Evolutionary conservation across 2,329 filamentous ascomycete species (phyloP).

Genomic region (Penicillium verrucosum): DNA sequence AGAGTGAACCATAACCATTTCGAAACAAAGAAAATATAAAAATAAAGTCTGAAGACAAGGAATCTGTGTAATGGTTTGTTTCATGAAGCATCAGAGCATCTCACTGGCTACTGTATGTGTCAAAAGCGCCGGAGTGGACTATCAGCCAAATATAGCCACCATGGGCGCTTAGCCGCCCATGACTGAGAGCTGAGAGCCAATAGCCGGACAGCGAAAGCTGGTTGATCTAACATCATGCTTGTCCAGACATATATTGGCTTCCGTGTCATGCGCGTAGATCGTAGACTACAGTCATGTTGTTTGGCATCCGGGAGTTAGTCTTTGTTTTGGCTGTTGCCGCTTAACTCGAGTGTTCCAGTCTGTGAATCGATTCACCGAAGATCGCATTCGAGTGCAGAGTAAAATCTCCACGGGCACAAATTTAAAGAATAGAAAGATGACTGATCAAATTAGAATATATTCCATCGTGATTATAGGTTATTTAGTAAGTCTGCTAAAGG

Average conservation of each 20-base stretch:
- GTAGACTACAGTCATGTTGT: not conserved
- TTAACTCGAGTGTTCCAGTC: not conserved
- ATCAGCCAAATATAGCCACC: conserved; percentile 26
- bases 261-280: not conserved
- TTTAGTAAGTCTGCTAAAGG: not conserved
- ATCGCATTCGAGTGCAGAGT: not conserved
- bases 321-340: not conserved
- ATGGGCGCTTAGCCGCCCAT: conserved; percentile 28
- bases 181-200: conserved; percentile 23
- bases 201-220: conserved; percentile 2
- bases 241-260: not conserved
- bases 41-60: conserved; percentile 15
- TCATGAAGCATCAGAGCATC: conserved; percentile 23
- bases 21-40: conserved; percentile 18
- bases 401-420: not conserved
- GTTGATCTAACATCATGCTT: conserved; percentile 2
- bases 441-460: not conserved
- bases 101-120: conserved; percentile 17
- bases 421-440: not conserved
- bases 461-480: not conserved
- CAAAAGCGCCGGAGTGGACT: conserved; percentile 15
- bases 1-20: conserved; percentile 4
- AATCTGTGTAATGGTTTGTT: conserved; percentile 19
- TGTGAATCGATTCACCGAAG: conserved; percentile 1
- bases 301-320: not conserved